Conservation (phyloP, 768 basidiomycete species). For the Suillus lakei region DNA sequence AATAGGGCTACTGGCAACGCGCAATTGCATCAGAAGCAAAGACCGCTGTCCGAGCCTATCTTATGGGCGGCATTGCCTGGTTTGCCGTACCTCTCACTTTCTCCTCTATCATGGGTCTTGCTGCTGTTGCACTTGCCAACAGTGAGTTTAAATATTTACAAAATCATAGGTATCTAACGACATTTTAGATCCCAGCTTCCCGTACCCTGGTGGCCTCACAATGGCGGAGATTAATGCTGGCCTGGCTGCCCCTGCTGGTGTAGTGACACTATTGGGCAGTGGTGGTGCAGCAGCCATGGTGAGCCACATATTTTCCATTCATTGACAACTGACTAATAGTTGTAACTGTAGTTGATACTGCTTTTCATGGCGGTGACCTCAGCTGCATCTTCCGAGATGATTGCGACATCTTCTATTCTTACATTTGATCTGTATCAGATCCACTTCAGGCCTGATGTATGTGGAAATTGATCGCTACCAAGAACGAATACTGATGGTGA, state of each 20-base stretch:
- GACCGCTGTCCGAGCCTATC: constrained; percentile 42
- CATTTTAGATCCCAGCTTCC: constrained; percentile 46
- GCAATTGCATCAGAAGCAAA: constrained; percentile 42
- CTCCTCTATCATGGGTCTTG: constrained; percentile 42
- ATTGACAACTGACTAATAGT: neutral
- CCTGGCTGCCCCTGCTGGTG: constrained; percentile 39
- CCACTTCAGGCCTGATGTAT: constrained; percentile 30
- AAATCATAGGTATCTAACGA: neutral
- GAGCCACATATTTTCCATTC: neutral
- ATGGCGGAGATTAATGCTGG: constrained; percentile 37
- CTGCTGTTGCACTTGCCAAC: constrained; percentile 31
- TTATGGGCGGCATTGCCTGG: constrained; percentile 45
- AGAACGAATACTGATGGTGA: neutral
- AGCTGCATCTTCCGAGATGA: constrained; percentile 38
- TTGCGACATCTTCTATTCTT: constrained; percentile 40
- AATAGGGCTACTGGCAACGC: constrained; percentile 40
- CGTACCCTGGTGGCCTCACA: constrained; percentile 29
- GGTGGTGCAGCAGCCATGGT: constrained; percentile 43
- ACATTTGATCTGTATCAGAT: constrained; percentile 41
- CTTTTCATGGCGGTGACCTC: constrained; percentile 43
- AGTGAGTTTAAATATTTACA: constrained; percentile 7
- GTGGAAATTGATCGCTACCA: constrained; percentile 1
- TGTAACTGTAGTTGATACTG: constrained; percentile 27
- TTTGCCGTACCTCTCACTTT: constrained; percentile 45
- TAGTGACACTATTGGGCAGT: constrained; percentile 39